Evolutionary conservation across 306 rosid species (phyloP).

Genomic region (Coriaria nepalensis): DNA sequence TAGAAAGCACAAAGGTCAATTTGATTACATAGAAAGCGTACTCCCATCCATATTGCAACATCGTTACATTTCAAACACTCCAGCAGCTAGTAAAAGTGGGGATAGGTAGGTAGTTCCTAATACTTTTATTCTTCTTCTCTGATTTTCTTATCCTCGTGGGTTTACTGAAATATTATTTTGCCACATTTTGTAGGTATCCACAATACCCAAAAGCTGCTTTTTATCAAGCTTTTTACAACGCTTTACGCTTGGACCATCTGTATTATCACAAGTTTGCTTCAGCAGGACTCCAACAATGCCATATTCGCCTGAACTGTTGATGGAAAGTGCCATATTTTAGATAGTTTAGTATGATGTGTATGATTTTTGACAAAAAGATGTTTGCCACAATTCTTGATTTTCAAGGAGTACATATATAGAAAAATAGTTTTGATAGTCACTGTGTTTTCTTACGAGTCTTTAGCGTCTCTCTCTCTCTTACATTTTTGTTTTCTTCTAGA

Average conservation of each 20-base stretch:
- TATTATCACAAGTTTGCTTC: background rate
- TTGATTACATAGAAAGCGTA: conserved; percentile 73
- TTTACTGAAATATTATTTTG: background rate
- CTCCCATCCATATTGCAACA: conserved; percentile 67
- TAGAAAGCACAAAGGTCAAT: conserved; percentile 86
- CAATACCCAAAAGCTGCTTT: conserved; percentile 73
- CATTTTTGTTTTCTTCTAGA: too few species aligned
- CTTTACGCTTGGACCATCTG: conserved; percentile 37
- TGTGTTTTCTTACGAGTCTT: too few species aligned
- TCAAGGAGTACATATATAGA: too few species aligned
- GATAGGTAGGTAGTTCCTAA: conserved; percentile 46
- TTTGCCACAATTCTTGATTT: too few species aligned
- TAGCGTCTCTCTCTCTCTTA: too few species aligned
- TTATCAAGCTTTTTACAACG: conserved; percentile 84
- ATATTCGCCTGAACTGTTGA: conserved; percentile 38
- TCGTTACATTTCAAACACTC: conserved; percentile 69
- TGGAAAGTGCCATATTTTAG: conserved; percentile 41
- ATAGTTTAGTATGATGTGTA: too few species aligned
- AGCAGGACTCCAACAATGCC: conserved; percentile 32
- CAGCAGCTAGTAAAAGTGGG: conserved; percentile 86
- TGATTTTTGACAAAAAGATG: too few species aligned
- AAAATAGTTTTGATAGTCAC: too few species aligned
- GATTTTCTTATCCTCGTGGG: background rate
- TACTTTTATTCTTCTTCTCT: background rate
- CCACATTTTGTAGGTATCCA: conserved; percentile 48